phyloP scores from a whole-genome alignment of 768 basidiomycete species.

The Gymnopilus dilepis region DNA sequence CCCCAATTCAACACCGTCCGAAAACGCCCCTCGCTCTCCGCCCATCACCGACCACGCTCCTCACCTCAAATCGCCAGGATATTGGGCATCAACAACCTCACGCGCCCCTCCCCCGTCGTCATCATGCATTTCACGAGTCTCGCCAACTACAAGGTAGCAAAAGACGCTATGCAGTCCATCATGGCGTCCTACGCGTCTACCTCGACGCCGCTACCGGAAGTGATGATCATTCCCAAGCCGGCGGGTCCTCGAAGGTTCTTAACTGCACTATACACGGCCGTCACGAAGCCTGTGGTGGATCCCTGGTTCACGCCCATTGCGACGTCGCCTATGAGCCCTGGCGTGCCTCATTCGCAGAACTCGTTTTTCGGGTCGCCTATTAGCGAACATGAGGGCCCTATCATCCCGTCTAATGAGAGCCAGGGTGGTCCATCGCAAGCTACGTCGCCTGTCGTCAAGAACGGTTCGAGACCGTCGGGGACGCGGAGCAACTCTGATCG shows the following conservation, averaged over 20 bases:
- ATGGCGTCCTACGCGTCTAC: constrained; percentile 52
- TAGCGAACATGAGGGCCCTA: constrained; percentile 16
- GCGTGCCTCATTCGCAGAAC: constrained; percentile 43
- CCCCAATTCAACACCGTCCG: constrained; percentile 38
- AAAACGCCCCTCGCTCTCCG: constrained; percentile 72
- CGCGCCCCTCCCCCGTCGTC: constrained; percentile 45
- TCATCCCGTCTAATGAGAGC: background rate
- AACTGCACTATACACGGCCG: constrained; percentile 90
- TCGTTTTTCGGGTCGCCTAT: constrained; percentile 46
- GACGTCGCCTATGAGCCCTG: constrained; percentile 86
- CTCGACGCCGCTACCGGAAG: constrained; percentile 69
- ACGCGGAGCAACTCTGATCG: constrained; percentile 67
- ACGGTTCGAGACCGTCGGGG: constrained; percentile 46
- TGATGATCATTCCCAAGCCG: constrained; percentile 97
- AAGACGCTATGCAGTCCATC: constrained; percentile 80
- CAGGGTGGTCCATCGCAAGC: constrained; percentile 16
- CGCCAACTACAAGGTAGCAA: constrained; percentile 85
- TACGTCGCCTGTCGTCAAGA: constrained; percentile 26
- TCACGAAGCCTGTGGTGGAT: constrained; percentile 86
- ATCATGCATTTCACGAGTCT: constrained; percentile 93
- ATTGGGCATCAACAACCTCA: constrained; percentile 40
- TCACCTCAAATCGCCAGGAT: constrained; percentile 77
- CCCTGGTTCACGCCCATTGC: constrained; percentile 95
- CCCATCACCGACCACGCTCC: constrained; percentile 77
- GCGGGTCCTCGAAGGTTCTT: constrained; percentile 93